A percentile compares a stretch with the other conserved stretches of the same genome.
Evolutionary conservation across 352 stramenopile genomes (phyloP).

Genomic region (Pythium scleroteichum): DNA sequence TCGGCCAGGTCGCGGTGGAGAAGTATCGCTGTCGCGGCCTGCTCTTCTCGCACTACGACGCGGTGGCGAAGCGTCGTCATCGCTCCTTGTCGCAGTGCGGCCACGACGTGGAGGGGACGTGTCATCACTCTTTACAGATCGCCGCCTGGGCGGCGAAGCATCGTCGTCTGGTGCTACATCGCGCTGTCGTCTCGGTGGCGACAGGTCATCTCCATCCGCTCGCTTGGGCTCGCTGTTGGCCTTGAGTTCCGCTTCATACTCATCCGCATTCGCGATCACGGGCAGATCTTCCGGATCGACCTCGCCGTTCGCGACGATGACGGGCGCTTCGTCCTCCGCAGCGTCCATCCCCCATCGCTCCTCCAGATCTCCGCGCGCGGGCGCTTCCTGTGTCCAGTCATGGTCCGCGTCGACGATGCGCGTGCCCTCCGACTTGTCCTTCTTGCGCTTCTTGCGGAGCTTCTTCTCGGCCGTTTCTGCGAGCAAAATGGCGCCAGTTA

Average conservation of each 20-base stretch:
- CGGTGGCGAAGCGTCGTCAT: constrained; percentile 5
- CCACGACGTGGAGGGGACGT: constrained; percentile 31
- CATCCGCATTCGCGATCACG: constrained; percentile 71
- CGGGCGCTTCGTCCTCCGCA: constrained; percentile 46
- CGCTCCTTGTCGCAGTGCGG: neutral
- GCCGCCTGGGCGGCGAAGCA: constrained; percentile 15
- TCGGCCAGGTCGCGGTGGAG: constrained; percentile 26
- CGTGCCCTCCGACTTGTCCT: constrained; percentile 33
- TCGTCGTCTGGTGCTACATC: constrained; percentile 10
- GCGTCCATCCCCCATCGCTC: constrained; percentile 64
- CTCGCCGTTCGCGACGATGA: constrained; percentile 46
- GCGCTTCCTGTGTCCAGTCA: constrained; percentile 50
- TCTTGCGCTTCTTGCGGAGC: constrained; percentile 53
- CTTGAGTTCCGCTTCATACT: constrained; percentile 56
- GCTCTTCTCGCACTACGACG: neutral
- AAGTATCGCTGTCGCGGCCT: constrained; percentile 20
- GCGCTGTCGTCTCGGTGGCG: constrained; percentile 34
- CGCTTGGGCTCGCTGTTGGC: constrained; percentile 32
- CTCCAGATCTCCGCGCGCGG: constrained; percentile 49
- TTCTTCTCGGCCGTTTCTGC: constrained; percentile 53
- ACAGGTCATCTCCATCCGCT: constrained; percentile 38
- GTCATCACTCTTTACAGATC: constrained; percentile 19
- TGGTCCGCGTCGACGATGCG: constrained; percentile 66
- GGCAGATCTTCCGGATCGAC: constrained; percentile 67
- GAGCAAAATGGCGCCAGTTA: neutral